Evolutionary conservation across 140 eudicot species (phyloP).

Genomic region (Erigeron philadelphicus): DNA sequence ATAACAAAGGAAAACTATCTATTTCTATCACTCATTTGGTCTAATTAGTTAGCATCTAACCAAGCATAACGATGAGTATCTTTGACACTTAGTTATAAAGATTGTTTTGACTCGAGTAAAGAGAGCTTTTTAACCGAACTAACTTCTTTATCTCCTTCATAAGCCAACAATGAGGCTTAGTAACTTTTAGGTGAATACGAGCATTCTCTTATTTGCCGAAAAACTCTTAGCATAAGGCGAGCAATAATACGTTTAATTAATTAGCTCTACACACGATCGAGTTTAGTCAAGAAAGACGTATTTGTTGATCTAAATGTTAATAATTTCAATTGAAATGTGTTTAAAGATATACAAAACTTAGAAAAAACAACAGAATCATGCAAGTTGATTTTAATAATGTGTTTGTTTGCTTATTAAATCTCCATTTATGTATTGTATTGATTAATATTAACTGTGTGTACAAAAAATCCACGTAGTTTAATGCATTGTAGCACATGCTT

Average conservation of each 20-base stretch:
- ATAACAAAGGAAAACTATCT: too few species aligned
- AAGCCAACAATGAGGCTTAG: background rate
- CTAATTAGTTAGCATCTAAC: too few species aligned
- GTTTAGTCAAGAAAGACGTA: too few species aligned
- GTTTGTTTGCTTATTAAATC: constrained; percentile 8
- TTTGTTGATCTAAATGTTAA: too few species aligned
- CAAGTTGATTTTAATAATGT: background rate
- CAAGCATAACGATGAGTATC: too few species aligned
- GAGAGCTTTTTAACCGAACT: background rate
- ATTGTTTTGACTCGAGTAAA: too few species aligned
- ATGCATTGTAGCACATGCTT: constrained; percentile 32
- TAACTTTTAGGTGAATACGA: background rate
- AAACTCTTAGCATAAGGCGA: background rate
- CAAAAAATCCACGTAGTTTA: constrained; percentile 22
- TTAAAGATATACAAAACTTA: background rate
- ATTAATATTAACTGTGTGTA: background rate
- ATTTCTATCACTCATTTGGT: too few species aligned
- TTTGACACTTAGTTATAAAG: too few species aligned
- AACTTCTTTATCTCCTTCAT: background rate
- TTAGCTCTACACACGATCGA: too few species aligned
- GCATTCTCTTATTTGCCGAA: background rate
- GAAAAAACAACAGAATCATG: background rate
- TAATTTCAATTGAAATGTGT: too few species aligned
- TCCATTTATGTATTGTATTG: too few species aligned
- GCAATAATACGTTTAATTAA: too few species aligned